Evolutionary conservation across 2,329 filamentous ascomycete species (phyloP).

Genomic region (Orbilia oligospora): DNA sequence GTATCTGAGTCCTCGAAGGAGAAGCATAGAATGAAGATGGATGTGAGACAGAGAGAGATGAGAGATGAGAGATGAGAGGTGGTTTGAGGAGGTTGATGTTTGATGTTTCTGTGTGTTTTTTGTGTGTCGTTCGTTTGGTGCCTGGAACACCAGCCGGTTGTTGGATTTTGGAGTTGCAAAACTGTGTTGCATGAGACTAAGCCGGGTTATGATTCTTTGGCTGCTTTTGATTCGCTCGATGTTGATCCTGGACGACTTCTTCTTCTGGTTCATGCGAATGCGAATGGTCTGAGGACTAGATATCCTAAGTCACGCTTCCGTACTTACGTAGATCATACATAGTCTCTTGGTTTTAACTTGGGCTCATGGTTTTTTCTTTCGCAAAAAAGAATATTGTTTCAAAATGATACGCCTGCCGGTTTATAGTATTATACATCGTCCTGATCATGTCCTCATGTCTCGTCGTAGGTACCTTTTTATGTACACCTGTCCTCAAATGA

Average conservation of each 20-base stretch:
- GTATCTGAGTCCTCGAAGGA: neutral
- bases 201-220: neutral
- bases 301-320: too few species aligned
- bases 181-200: conserved; percentile 33
- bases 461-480: too few species aligned
- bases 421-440: too few species aligned
- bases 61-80: neutral
- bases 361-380: too few species aligned
- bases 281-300: too few species aligned
- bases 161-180: conserved; percentile 13
- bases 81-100: conserved; percentile 20
- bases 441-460: too few species aligned
- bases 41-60: neutral
- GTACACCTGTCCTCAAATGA: too few species aligned
- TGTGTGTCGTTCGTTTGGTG: neutral
- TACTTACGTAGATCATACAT: too few species aligned
- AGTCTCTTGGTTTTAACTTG: too few species aligned
- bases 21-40: neutral
- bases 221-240: conserved; percentile 16
- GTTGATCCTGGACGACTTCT: neutral
- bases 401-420: too few species aligned
- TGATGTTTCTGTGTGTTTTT: neutral
- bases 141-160: neutral
- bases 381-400: too few species aligned
- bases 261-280: neutral